Base-by-base conservation (phyloP, 2,329 filamentous ascomycete genomes). In the Cadophora luteo-olivacea region DNA sequence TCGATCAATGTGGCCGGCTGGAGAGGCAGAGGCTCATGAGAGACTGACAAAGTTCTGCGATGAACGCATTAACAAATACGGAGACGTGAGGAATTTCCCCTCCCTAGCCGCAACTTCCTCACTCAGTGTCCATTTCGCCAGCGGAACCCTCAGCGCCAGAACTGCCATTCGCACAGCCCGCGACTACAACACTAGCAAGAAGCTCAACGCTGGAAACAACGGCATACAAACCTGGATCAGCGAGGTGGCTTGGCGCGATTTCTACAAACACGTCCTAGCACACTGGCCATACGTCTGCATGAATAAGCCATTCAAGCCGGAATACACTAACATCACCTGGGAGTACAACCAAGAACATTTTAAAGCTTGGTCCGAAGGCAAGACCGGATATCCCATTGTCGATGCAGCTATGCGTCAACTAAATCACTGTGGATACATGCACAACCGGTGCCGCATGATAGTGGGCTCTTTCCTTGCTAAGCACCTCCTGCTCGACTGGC, bases 401-500 rank as follows among this genome's bases (percentile, higher is more conserved):
- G 93, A 97, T 76, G 93, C 93, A 0, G 92, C 92, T 1, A 96
- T 97, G 92, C 87, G 93, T 9, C 92, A 97, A 79, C 78, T 94
- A 7, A 85, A 84, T 12, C 78, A 86, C 22, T 85, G 85, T 55
- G 91, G 87, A 1, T 96, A 89, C 81, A 93, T 96, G 91, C 93
- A 95, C 78, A 97, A 97, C 78, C 89, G 93, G 11, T 89, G 89
- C 74, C 89, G 93, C 33, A 97, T 97, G 93, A 89, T 94, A 57
- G 90, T 91, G 1, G 92, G 92, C 0, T 94, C 89, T 0, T 97
- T 96, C 76, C 82, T 97, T 0, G 84, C 89, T 58, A 97, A 97
- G 76, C 91, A 97, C 73, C 83, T 97, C 0, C 83, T 95, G 12
- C 81, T 96, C 16, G 93, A 97, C 79, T 97, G 93, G 92, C 87